Evolutionary conservation across 1,284 basidiomycete genomes (phyloP), one percentile per base, ranked within the genome.

Genomic region (Trichosporon coremiiforme): DNA sequence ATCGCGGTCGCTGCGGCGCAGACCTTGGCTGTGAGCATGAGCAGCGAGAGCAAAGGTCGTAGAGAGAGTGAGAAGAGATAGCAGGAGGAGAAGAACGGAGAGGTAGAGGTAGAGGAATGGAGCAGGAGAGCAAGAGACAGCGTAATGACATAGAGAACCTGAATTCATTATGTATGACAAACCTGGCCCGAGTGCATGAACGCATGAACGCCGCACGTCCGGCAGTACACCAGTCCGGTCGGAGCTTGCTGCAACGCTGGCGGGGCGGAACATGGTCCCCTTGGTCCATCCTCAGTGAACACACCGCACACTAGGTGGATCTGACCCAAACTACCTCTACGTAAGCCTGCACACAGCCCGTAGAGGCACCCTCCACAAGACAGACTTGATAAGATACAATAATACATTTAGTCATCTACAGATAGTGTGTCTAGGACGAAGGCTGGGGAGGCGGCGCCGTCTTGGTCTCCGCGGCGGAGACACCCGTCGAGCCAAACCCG

Each of bases 401-500:
- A 25, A 13, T 38, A 38, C 36, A 38, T 38, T 38, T 12, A 35
- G 3, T 25, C 25, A 10, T 38, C 36, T 38, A 38, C 36, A 38
- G 25, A 25, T 25, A 25, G 9, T 38, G 9, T 13, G 36, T 38
- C 13, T 25, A 45, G 5, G 41, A 15, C 7, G 50, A 22, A 17
- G 50, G 50, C 50, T 53, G 20, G 7, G 50, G 50, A 2, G 50
- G 50, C n/a, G 50, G 50, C 0, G 50, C 50, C 2, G 50, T 53
- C 50, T 53, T 53, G 9, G 50, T 53, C 50, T 53, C 50, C 2
- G 50, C 12, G 7, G 20, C 20, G 20, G 25, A 25, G 25, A 53
- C 20, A n/a, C 96, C 96, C 2, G 95, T 98, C 1, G 95, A 98
- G 0, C 96, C 96, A 76, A 98, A 99, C 0, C 95, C 96, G 57